These are phyloP conservation scores for Chalciporus sp. DNA, from an alignment of 1,284 basidiomycete genomes.

Conservation along the genomic window DNA sequence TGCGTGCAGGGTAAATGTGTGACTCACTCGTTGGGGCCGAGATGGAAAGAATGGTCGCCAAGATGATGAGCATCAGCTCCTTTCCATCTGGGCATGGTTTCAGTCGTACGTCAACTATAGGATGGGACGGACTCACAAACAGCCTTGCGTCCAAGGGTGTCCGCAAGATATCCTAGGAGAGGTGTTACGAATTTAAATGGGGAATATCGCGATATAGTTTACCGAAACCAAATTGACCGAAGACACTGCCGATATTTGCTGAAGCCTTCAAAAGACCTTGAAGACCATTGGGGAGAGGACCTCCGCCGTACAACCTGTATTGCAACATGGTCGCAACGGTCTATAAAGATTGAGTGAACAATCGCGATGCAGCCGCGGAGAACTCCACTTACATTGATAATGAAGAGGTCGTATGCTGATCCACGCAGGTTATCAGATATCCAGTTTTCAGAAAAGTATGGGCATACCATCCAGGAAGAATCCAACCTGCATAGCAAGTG, in stretches of 20 bases:
- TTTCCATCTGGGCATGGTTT: slow-evolving; percentile 58
- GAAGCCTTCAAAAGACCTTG: slow-evolving; percentile 69
- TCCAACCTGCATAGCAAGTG: slow-evolving; percentile 46
- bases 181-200: slow-evolving; percentile 15
- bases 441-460: neutral
- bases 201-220: neutral
- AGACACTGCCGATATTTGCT: slow-evolving; percentile 74
- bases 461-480: slow-evolving; percentile 69
- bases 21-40: slow-evolving; percentile 46
- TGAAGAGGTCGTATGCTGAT: slow-evolving; percentile 74
- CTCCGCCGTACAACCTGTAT: slow-evolving; percentile 65
- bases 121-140: slow-evolving; percentile 48
- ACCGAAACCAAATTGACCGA: slow-evolving; percentile 75
- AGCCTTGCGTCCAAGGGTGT: slow-evolving; percentile 66
- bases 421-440: neutral
- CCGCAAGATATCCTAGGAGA: slow-evolving; percentile 53
- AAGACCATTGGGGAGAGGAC: slow-evolving; percentile 54
- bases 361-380: neutral
- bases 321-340: slow-evolving; percentile 80
- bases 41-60: slow-evolving; percentile 66
- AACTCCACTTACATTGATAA: slow-evolving; percentile 61
- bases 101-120: neutral
- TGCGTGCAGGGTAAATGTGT: slow-evolving; percentile 3
- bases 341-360: slow-evolving; percentile 33
- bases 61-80: slow-evolving; percentile 77